Evolutionary conservation across 2,329 filamentous ascomycete genomes (phyloP).

Genomic region (Microsporum audouinii): DNA sequence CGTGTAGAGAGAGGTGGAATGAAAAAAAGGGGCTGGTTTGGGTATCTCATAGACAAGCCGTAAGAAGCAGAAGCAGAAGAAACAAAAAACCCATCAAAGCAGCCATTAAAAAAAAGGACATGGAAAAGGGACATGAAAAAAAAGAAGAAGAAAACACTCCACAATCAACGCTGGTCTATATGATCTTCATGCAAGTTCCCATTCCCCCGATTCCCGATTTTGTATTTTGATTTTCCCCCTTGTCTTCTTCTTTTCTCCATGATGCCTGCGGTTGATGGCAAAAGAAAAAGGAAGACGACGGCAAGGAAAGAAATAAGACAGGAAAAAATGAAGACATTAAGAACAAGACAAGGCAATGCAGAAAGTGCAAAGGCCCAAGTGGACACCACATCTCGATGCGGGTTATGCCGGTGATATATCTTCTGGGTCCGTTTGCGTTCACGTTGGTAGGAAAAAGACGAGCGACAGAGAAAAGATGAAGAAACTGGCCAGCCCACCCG

Average conservation of each 20-base stretch:
- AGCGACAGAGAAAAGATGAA: neutral
- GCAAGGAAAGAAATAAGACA: neutral
- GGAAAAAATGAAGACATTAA: neutral
- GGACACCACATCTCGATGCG: constrained; percentile 7
- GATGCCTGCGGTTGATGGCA: constrained; percentile 4
- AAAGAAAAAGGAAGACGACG: constrained; percentile 9
- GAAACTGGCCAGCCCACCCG: neutral
- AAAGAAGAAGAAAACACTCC: constrained; percentile 8
- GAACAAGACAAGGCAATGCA: constrained; percentile 3
- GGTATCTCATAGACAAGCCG: constrained; percentile 6
- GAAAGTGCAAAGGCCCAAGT: constrained; percentile 6
- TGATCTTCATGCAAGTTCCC: constrained; percentile 28
- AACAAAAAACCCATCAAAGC: constrained; percentile 1
- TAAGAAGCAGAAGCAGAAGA: neutral
- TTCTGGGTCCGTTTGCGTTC: neutral
- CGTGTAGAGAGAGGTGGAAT: neutral
- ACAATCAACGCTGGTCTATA: constrained; percentile 39
- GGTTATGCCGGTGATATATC: constrained; percentile 3
- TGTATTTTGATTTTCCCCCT: constrained; percentile 7
- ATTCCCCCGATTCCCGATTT: neutral
- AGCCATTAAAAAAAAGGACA: neutral
- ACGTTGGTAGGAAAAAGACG: neutral
- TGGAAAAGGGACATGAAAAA: neutral
- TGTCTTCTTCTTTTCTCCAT: neutral
- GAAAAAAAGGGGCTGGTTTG: neutral